A percentile compares a stretch with the other conserved stretches of the same genome.
These are phyloP conservation scores for Cucurbita pepo DNA, from an alignment of 306 rosid species.

Conservation along the genomic window DNA sequence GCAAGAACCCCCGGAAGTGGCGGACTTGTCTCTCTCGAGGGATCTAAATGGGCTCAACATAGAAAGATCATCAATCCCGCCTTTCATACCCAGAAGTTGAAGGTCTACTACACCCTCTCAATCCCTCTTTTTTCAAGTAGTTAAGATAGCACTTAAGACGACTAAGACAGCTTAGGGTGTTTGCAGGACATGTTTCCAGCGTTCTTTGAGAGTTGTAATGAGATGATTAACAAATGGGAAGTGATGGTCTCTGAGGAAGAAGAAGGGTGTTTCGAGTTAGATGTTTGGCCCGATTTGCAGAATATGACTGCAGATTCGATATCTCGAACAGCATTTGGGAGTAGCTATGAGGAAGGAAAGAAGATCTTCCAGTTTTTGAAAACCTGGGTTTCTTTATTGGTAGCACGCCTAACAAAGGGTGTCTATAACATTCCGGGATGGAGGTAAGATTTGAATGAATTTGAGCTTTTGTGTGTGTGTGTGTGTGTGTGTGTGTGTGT, in stretches of 20 bases:
- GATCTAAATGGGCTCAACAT: background rate
- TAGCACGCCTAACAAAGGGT: background rate
- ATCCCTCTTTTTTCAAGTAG: too few relatives aligned
- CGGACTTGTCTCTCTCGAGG: background rate
- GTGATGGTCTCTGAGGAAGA: background rate
- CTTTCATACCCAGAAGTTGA: background rate
- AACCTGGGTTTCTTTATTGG: too few relatives aligned
- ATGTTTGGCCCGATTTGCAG: background rate
- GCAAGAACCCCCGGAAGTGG: background rate
- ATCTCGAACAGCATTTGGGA: conserved; percentile 33
- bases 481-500: too few relatives aligned
- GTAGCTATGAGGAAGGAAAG: conserved; percentile 10
- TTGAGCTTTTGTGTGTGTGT: too few relatives aligned
- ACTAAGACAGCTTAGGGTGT: too few relatives aligned
- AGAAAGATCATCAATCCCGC: background rate
- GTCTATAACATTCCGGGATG: conserved; percentile 19
- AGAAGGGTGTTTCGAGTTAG: background rate
- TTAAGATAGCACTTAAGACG: too few relatives aligned
- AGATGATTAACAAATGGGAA: background rate
- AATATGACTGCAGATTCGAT: background rate
- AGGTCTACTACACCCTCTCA: background rate
- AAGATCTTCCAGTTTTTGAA: background rate
- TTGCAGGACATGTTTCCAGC: conserved; percentile 5
- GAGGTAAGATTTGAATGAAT: conserved; percentile 13
- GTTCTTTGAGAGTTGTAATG: conserved; percentile 9